Conservation (phyloP, 192 early-diverging fungal species). For the Funneliformis mosseae region DNA sequence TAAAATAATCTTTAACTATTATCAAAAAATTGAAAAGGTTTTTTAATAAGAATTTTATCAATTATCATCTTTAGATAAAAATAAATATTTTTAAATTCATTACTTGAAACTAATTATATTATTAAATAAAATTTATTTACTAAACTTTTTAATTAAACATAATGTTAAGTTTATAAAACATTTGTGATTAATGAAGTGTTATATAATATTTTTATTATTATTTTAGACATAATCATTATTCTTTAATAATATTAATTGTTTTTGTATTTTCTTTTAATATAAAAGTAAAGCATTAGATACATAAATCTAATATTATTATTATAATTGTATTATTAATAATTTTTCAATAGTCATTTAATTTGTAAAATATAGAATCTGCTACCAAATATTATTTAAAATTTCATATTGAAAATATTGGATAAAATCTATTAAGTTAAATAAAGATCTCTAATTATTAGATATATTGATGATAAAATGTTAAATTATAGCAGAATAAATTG, state of each 20-base stretch:
- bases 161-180: background rate
- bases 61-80: background rate
- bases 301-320: background rate
- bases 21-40: background rate
- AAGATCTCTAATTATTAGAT: conserved; percentile 9
- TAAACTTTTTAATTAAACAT: background rate
- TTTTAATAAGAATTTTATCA: background rate
- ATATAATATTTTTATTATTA: background rate
- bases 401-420: background rate
- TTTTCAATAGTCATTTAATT: background rate
- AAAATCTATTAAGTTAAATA: background rate
- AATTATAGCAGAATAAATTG: conserved; percentile 2
- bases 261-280: background rate
- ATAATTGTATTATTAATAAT: background rate
- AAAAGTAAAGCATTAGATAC: background rate
- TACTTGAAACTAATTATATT: background rate
- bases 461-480: conserved; percentile 12
- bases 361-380: background rate
- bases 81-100: conserved; percentile 15
- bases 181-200: background rate
- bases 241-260: background rate
- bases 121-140: background rate
- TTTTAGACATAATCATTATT: background rate
- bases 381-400: background rate
- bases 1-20: background rate